A percentile compares a stretch with the other conserved stretches of the same genome.
phyloP scores from a whole-genome alignment of 345 rosid genomes.

The Gossypium ekmanianum region DNA sequence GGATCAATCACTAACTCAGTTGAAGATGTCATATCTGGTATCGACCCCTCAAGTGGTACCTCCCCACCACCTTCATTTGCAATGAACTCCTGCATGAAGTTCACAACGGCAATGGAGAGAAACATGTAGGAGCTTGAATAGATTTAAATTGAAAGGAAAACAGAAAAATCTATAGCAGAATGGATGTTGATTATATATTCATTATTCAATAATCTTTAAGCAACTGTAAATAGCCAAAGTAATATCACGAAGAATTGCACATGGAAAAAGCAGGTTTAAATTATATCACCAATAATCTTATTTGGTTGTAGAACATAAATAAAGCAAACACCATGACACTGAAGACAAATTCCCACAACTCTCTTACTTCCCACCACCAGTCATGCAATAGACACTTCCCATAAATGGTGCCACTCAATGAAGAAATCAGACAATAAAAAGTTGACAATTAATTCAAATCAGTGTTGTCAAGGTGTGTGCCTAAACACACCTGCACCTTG shows the following conservation, averaged over 20 bases:
- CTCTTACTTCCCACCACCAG: background rate
- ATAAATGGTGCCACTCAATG: background rate
- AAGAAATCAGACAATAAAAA: background rate
- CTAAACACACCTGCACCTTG: too few relatives aligned
- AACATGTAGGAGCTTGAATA: constrained; percentile 11
- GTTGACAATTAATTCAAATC: background rate
- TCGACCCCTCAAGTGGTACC: constrained; percentile 96
- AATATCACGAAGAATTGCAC: background rate
- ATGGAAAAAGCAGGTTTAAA: background rate
- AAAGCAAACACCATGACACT: background rate
- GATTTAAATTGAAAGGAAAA: constrained; percentile 4
- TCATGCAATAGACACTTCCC: background rate
- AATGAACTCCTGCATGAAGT: constrained; percentile 68
- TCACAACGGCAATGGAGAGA: constrained; percentile 14
- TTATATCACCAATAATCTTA: background rate
- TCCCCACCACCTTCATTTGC: constrained; percentile 82
- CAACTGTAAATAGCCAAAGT: background rate
- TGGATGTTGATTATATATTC: background rate
- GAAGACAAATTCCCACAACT: background rate
- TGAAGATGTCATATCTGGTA: constrained; percentile 99
- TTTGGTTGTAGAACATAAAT: background rate
- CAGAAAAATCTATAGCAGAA: background rate
- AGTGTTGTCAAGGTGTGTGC: too few relatives aligned
- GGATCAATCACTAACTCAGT: constrained; percentile 65
- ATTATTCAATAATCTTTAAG: constrained; percentile 3